Percentiles rank a stretch among this genome's conserved stretches.
Conservation (phyloP, 768 basidiomycete genomes). For the Agrocybe praecox region DNA sequence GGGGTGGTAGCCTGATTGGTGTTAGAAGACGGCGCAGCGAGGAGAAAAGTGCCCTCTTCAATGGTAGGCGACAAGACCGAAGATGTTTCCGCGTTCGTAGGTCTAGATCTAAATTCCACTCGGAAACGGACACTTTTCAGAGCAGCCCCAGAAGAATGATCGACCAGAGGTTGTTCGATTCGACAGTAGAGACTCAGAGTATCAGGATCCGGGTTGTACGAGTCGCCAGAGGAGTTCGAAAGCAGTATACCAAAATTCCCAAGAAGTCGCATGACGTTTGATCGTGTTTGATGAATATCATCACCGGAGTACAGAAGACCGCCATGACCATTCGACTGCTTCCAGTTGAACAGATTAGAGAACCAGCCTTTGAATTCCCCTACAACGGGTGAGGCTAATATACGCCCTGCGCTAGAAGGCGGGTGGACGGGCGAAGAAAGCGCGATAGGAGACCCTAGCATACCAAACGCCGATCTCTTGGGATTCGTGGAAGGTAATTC, state of each 20-base stretch:
- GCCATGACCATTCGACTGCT: conserved; percentile 46
- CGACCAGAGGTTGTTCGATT: conserved; percentile 50
- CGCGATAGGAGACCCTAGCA: conserved; percentile 50
- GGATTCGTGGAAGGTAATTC: conserved; percentile 51
- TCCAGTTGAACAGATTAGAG: conserved; percentile 94
- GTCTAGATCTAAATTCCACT: conserved; percentile 62
- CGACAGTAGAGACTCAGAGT: conserved; percentile 42
- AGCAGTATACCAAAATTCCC: conserved; percentile 64
- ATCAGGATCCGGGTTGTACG: conserved; percentile 11
- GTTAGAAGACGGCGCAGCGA: conserved; percentile 11
- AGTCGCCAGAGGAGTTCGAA: conserved; percentile 27
- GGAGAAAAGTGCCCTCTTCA: conserved; percentile 24
- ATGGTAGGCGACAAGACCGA: conserved; percentile 4
- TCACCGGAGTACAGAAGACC: conserved; percentile 57
- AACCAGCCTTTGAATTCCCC: conserved; percentile 94
- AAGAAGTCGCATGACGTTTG: conserved; percentile 64
- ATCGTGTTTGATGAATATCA: conserved; percentile 60
- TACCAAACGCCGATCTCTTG: conserved; percentile 46
- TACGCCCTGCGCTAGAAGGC: conserved; percentile 31
- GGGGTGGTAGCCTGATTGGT: conserved; percentile 19
- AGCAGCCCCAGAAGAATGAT: conserved; percentile 41
- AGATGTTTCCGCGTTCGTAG: conserved; percentile 2
- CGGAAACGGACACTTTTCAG: conserved; percentile 84
- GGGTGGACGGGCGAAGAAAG: conserved; percentile 40
- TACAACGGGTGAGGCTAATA: conserved; percentile 68